Evolutionary conservation across 2,329 filamentous ascomycete genomes (phyloP), one percentile per base, ranked within the genome.

Genomic region (Endoconidiophora laricicola): DNA sequence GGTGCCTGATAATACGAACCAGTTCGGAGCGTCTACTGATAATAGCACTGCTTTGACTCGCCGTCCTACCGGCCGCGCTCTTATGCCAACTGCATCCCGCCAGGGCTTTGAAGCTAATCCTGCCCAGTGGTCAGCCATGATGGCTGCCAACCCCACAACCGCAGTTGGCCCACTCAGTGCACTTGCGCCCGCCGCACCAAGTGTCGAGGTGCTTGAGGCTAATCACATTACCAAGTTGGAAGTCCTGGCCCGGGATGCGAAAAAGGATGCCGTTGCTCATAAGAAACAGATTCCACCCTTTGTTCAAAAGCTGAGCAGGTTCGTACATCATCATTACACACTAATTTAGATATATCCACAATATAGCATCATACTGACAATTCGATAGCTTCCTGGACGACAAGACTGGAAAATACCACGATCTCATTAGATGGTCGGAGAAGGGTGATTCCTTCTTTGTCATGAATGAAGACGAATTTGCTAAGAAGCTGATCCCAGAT

Each of bases 221-320:
- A 81, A 93, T 56, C 86, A 79, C 56, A 73, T 93, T 53, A 83
- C 88, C 55, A 72, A 83, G 49, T 67, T 95, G 54, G 86, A 94
- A 60, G 78, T 83, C 61, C 79, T 79, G 65, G 88, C 87, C 20
- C 73, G 81, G 56, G 70, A 83, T 54, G 87, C 87, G 6, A 94
- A 93, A 69, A 78, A 81, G 60, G 91, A 96, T 52, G 82, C 88
- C 0, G 83, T 88, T 62, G 75, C 81, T 14, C 96, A 94, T 65
- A 74, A 88, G 59, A 96, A 96, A 65, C 85, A 93, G 60, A 96
- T 98, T 9, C 90, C 91, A 1, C 90, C 91, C 0, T 98, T 98
- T 69, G 88, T 98, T 41, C 88, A 95, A 64, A 98, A 98, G 62
- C 68, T 98, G 50, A 94, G 87, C 78, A 96, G 90, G 90, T 93